Conservation (phyloP, 2,329 filamentous ascomycete genomes). For the Aspergillus oerlinghausenensis region DNA sequence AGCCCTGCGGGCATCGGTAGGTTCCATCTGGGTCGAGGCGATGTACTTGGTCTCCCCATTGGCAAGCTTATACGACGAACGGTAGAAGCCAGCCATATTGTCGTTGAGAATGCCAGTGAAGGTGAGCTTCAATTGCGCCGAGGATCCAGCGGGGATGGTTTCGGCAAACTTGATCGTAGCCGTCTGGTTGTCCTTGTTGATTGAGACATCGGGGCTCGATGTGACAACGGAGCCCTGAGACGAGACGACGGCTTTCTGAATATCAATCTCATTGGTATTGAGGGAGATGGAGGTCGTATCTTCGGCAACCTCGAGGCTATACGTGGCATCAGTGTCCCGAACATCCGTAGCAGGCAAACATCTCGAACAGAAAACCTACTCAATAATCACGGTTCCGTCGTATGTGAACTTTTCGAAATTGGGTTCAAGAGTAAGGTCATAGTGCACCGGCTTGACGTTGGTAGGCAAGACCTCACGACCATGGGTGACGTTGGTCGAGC, state of each 20-base stretch:
- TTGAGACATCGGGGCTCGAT: constrained; percentile 62
- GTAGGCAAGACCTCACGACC: constrained; percentile 81
- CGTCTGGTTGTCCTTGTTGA: constrained; percentile 75
- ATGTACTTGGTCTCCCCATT: constrained; percentile 77
- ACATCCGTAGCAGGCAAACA: not conserved
- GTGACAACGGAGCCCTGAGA: constrained; percentile 52
- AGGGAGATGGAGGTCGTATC: constrained; percentile 81
- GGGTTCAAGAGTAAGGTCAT: constrained; percentile 86
- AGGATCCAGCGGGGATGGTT: constrained; percentile 66
- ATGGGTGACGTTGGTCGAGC: constrained; percentile 56
- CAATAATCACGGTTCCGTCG: constrained; percentile 76
- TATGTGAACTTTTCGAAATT: constrained; percentile 85
- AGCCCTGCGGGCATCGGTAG: constrained; percentile 84
- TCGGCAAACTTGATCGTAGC: constrained; percentile 76
- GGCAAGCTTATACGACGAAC: constrained; percentile 82
- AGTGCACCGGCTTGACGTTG: constrained; percentile 89
- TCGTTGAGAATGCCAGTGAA: constrained; percentile 82
- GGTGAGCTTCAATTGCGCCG: constrained; percentile 70
- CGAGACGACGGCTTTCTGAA: constrained; percentile 68
- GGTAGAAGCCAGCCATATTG: constrained; percentile 97
- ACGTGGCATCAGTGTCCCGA: constrained; percentile 4
- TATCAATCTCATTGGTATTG: constrained; percentile 81
- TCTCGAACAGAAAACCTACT: constrained; percentile 46
- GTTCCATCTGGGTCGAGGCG: constrained; percentile 93
- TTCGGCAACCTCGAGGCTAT: constrained; percentile 71